Base-by-base conservation (phyloP, 1,284 basidiomycete species). In the Ustilago tritici region DNA sequence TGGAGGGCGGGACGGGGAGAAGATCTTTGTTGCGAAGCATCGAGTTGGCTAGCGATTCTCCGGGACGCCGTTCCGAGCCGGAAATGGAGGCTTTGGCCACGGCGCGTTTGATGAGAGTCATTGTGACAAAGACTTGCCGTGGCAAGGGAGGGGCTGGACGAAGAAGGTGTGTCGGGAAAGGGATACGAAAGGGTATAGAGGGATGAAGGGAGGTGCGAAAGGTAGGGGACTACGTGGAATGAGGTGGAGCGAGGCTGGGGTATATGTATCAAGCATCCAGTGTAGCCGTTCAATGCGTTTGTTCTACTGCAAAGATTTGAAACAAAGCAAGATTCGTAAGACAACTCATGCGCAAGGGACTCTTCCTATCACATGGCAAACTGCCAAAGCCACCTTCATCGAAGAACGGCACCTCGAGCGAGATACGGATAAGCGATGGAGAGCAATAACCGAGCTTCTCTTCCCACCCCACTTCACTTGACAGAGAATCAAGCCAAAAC, bases 11-110 rank as follows among this genome's bases (percentile, higher is more conserved):
- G 0, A 84, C 80, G 38, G 82, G 82, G 9, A 70, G 63, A 19
- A 84, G 61, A 60, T 84, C 82, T 32, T 62, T 59, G 52, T 83
- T 84, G 50, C 70, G 70, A 49, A 79, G 66, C 75, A 78, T 66
- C 17, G 61, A 55, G 38, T 60, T 60, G 32, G 65, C 64, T n/a
- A 65, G 60, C 56, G 67, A 68, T 59, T 75, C 71, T 38, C 76
- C 71, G 10, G 67, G 68, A 0, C 71, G 68, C 1, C 71, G 68
- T 49, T 78, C 76, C 43, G 67, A 69, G 46, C 70, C 71, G 28
- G 63, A 61, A 55, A 78, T 77, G 53, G 62, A 32, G n/a, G 63
- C 70, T 8, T 70, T 70, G 50, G 60, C 60, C 60, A 73, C 61
- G 55, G 63, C 56, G 47, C 65, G 57, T 40, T 65, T 67, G 55